Conservation (phyloP, 306 rosid species). For the Lathyrus tuberosus region DNA sequence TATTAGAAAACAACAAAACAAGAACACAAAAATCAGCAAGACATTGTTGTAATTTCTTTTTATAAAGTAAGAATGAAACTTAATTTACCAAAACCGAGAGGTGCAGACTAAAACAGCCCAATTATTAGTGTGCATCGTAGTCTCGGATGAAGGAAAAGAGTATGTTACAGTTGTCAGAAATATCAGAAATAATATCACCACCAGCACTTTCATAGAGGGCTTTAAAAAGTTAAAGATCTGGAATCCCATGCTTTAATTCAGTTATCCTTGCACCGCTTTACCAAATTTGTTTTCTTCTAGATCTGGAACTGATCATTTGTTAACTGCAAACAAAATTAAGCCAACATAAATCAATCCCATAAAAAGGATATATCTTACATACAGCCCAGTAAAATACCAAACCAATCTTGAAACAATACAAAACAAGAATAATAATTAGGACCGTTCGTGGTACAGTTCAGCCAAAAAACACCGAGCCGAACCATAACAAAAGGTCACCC, state of each 20-base stretch:
- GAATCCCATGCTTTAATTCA: constrained; percentile 30
- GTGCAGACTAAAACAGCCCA: constrained; percentile 98
- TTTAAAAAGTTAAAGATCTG: constrained; percentile 38
- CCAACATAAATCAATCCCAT: constrained; percentile 28
- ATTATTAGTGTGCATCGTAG: constrained; percentile 82
- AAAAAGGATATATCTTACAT: constrained; percentile 7
- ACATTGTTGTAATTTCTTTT: neutral
- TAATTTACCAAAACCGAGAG: constrained; percentile 82
- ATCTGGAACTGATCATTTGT: neutral
- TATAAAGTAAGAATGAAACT: constrained; percentile 6
- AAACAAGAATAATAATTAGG: too few relatives aligned
- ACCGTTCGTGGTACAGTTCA: too few relatives aligned
- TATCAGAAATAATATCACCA: constrained; percentile 42
- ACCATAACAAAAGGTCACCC: too few relatives aligned
- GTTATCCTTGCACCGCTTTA: constrained; percentile 13
- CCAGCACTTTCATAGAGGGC: constrained; percentile 34
- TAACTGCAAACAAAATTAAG: constrained; percentile 33
- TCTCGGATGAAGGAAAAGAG: constrained; percentile 56
- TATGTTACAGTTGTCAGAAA: constrained; percentile 47
- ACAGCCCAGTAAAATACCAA: too few relatives aligned
- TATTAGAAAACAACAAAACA: neutral
- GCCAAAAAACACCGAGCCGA: too few relatives aligned
- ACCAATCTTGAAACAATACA: too few relatives aligned
- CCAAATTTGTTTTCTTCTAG: constrained; percentile 28
- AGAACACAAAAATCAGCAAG: neutral